A percentile compares a stretch with the other conserved stretches of the same genome.
Evolutionary conservation across 2,329 filamentous ascomycete genomes (phyloP).

Genomic region (Sarocladium strictum): DNA sequence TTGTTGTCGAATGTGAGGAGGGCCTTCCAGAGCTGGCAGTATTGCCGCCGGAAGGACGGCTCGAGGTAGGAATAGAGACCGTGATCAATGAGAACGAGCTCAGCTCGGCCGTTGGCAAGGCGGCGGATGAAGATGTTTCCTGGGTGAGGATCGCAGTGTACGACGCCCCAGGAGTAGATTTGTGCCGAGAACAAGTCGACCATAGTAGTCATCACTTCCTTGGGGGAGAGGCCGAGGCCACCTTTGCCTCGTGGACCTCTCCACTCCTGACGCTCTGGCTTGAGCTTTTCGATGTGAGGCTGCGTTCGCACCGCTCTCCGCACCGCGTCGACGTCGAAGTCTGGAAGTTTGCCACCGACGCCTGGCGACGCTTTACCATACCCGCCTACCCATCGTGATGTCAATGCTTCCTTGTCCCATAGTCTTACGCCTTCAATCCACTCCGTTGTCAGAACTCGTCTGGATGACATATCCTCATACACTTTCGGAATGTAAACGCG

Average conservation of each 20-base stretch:
- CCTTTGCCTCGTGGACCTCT: conserved; percentile 65
- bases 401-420: conserved; percentile 85
- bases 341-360: conserved; percentile 60
- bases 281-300: conserved; percentile 55
- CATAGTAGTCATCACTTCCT: conserved; percentile 94
- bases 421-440: conserved; percentile 95
- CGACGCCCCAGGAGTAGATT: conserved; percentile 94
- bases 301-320: conserved; percentile 43
- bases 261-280: conserved; percentile 78
- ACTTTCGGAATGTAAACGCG: conserved; percentile 85
- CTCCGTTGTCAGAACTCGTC: conserved; percentile 84
- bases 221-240: conserved; percentile 75
- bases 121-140: conserved; percentile 96
- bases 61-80: conserved; percentile 92
- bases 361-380: conserved; percentile 73
- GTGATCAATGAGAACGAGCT: conserved; percentile 95
- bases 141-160: conserved; percentile 95
- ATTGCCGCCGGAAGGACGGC: conserved; percentile 76
- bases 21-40: conserved; percentile 87
- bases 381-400: conserved; percentile 70
- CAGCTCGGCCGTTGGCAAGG: conserved; percentile 71
- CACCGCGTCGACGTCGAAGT: conserved; percentile 40
- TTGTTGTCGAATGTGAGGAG: conserved; percentile 90
- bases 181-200: conserved; percentile 94
- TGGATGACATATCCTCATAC: conserved; percentile 75